phyloP scores from a whole-genome alignment of 208 protist species.

The Crithidia brevicula region DNA sequence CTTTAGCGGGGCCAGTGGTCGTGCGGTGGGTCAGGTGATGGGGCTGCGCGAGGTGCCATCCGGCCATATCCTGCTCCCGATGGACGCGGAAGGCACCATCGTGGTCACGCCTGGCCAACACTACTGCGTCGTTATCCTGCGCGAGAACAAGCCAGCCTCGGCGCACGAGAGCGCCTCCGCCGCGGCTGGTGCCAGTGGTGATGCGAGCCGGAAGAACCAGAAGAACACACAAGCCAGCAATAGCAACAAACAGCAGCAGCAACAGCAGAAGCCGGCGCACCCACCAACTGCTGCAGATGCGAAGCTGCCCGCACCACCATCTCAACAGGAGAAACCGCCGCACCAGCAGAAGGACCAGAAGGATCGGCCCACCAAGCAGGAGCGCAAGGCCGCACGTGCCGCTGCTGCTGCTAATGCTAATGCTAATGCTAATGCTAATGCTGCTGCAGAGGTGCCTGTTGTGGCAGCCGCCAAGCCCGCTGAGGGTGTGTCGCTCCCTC shows the following conservation, averaged over 20 bases:
- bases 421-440: no score
- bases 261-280: slow-evolving; percentile 6
- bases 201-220: slow-evolving; percentile 10
- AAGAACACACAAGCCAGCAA: slow-evolving; percentile 6
- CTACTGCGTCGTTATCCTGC: slow-evolving; percentile 60
- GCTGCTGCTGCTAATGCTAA: background rate
- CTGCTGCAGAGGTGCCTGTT: no score
- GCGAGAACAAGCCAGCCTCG: slow-evolving; percentile 10
- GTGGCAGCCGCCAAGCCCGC: no score
- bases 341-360: background rate
- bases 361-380: slow-evolving; percentile 18
- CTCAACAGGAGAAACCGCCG: background rate
- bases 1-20: slow-evolving; percentile 44
- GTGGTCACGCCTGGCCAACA: slow-evolving; percentile 56
- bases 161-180: background rate
- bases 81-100: slow-evolving; percentile 72
- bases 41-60: slow-evolving; percentile 52
- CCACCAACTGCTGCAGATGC: background rate
- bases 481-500: no score
- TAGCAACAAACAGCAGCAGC: slow-evolving; percentile 1
- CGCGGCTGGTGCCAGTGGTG: background rate
- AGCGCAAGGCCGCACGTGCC: slow-evolving; percentile 18
- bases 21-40: slow-evolving; percentile 31
- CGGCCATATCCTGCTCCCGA: slow-evolving; percentile 62
- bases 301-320: background rate